phyloP scores from a whole-genome alignment of 1,284 basidiomycete species.

The Rhodotorula sp. region DNA sequence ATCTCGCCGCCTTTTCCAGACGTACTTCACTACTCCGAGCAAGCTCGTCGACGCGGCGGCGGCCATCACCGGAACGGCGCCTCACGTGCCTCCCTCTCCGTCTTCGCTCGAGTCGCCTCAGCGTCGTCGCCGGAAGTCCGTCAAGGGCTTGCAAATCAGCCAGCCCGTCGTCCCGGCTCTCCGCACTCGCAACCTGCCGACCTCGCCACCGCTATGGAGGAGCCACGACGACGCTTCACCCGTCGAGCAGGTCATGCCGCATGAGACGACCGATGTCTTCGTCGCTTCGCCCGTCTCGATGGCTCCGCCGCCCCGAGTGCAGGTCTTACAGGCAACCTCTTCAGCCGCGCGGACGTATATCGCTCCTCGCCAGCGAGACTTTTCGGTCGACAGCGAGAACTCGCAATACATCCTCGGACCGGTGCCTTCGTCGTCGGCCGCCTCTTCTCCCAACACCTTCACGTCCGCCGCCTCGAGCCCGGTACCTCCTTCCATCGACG shows the following conservation, averaged over 20 bases:
- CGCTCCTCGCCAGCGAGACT: background rate
- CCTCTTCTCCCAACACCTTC: background rate
- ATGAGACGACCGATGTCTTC: background rate
- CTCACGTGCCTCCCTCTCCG: background rate
- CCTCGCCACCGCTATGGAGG: background rate
- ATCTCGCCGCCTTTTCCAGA: background rate
- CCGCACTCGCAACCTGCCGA: background rate
- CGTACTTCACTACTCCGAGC: background rate
- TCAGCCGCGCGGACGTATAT: background rate
- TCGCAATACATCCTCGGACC: background rate
- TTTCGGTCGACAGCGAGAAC: background rate
- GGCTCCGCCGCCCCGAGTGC: background rate
- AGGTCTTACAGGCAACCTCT: background rate
- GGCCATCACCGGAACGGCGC: background rate
- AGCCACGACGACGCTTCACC: background rate
- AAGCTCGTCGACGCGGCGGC: slow-evolving; percentile 4
- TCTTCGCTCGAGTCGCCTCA: background rate
- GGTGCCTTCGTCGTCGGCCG: background rate
- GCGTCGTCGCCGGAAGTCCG: background rate
- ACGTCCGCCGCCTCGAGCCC: slow-evolving; percentile 1
- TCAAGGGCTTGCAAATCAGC: slow-evolving; percentile 15
- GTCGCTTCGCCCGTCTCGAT: background rate
- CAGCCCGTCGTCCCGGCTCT: background rate
- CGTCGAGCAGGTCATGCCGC: slow-evolving; percentile 3
- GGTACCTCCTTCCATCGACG: background rate